phyloP scores from a whole-genome alignment of 352 stramenopile genomes.

The Pythium vanterpoolii region DNA sequence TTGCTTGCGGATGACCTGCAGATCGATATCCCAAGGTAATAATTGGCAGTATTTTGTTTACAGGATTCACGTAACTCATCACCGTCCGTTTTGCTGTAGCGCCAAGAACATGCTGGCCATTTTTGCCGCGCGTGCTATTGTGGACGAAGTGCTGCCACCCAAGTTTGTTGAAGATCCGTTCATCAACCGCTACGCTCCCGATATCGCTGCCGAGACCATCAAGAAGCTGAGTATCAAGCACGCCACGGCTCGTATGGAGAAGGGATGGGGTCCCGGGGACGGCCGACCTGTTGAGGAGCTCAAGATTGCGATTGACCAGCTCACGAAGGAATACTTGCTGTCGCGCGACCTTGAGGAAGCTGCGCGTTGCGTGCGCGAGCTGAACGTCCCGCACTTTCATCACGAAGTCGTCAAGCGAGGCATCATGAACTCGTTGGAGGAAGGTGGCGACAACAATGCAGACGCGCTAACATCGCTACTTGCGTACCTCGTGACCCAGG shows the following conservation, averaged over 20 bases:
- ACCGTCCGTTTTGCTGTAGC: constrained; percentile 16
- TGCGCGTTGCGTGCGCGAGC: constrained; percentile 88
- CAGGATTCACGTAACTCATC: neutral
- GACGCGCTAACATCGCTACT: constrained; percentile 42
- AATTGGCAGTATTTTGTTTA: neutral
- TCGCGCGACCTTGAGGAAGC: constrained; percentile 95
- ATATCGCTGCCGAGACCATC: constrained; percentile 95
- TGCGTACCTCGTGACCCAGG: constrained; percentile 39
- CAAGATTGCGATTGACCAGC: constrained; percentile 93
- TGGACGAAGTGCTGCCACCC: constrained; percentile 98
- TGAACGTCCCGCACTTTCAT: constrained; percentile 95
- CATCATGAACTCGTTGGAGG: constrained; percentile 46
- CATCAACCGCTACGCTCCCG: constrained; percentile 90
- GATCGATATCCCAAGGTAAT: constrained; percentile 92
- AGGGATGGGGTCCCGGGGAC: constrained; percentile 96
- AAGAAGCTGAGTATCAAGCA: constrained; percentile 97
- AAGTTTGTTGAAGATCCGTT: constrained; percentile 97
- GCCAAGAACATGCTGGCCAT: constrained; percentile 92
- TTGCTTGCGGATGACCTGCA: constrained; percentile 95
- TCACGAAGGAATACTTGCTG: constrained; percentile 96
- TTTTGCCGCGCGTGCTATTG: constrained; percentile 97
- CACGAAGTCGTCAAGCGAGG: constrained; percentile 94
- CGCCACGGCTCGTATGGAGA: constrained; percentile 93
- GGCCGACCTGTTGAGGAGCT: constrained; percentile 89
- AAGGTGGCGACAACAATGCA: constrained; percentile 31